Conservation (phyloP, 169 alveolate species). For the Plasmodium chabaudi region DNA sequence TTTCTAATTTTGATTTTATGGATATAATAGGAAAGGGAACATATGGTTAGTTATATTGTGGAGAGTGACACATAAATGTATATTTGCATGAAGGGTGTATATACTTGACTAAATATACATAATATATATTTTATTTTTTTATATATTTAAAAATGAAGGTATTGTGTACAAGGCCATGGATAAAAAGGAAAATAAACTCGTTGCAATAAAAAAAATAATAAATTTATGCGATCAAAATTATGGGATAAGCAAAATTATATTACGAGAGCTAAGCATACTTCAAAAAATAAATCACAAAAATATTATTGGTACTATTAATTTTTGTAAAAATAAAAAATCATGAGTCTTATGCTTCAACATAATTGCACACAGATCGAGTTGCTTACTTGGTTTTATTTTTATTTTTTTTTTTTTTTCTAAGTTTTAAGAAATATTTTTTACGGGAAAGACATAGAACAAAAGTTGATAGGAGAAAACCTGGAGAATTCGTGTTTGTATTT, state of each 20-base stretch:
- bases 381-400: neutral
- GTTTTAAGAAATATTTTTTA: constrained; percentile 52
- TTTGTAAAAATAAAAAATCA: neutral
- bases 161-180: constrained; percentile 65
- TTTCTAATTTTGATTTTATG: constrained; percentile 57
- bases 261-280: constrained; percentile 67
- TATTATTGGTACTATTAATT: constrained; percentile 25
- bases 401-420: neutral
- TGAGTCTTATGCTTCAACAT: no score
- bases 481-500: constrained; percentile 63
- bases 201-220: constrained; percentile 72
- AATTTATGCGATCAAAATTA: constrained; percentile 41
- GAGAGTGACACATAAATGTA: neutral
- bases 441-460: constrained; percentile 70
- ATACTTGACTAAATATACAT: constrained; percentile 3
- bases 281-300: constrained; percentile 74
- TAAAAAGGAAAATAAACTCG: constrained; percentile 43
- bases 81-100: neutral
- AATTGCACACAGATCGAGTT: no score
- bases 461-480: constrained; percentile 47
- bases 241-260: constrained; percentile 71
- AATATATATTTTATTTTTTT: neutral
- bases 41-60: constrained; percentile 30
- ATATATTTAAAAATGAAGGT: constrained; percentile 9
- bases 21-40: constrained; percentile 75